Percentiles rank a stretch among this genome's conserved stretches.
Evolutionary conservation across 148 eudicot genomes (phyloP).

Genomic region (Chenopodium quinoa): DNA sequence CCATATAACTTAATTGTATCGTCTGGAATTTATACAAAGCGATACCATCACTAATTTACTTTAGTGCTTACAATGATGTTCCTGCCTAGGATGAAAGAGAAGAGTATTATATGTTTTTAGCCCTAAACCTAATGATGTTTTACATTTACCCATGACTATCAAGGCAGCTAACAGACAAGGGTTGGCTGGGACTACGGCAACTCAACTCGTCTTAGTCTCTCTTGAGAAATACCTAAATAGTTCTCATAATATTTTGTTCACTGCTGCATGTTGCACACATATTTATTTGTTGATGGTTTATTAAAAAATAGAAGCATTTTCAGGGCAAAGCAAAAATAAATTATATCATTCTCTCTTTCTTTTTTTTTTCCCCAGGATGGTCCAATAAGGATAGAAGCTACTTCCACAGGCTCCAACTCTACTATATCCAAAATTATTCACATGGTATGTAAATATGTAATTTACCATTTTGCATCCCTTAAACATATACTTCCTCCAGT

Average conservation of each 20-base stretch:
- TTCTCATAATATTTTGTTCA: not conserved
- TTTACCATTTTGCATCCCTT: not conserved
- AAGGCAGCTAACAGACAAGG: no score
- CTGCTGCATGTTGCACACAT: not conserved
- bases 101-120: no score
- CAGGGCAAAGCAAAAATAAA: not conserved
- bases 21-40: no score
- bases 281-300: not conserved
- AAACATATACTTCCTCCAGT: not conserved
- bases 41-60: no score
- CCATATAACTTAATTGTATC: no score
- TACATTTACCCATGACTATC: no score
- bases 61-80: no score
- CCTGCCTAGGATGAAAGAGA: no score
- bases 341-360: not conserved
- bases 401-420: constrained; percentile 88
- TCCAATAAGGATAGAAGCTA: constrained; percentile 82
- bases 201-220: no score
- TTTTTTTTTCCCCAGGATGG: constrained; percentile 63
- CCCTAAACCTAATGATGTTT: no score
- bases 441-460: constrained; percentile 59
- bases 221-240: not conserved
- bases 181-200: no score
- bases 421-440: constrained; percentile 82
- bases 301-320: not conserved